Evolutionary conservation across 140 eudicot species (phyloP).

Genomic region (Oenanthe javanica): DNA sequence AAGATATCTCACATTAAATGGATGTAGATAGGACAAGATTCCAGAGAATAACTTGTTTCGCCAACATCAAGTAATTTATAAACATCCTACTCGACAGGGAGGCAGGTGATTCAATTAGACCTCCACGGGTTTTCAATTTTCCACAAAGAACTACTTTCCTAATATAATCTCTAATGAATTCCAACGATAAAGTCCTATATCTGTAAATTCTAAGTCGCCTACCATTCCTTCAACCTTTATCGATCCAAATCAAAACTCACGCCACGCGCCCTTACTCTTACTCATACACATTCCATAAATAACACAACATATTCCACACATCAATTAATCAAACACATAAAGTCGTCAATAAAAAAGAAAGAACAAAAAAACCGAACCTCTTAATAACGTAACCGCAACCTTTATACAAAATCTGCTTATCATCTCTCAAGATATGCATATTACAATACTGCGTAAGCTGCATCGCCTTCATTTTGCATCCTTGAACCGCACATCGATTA

Average conservation of each 20-base stretch:
- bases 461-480: conserved; percentile 74
- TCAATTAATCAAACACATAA: neutral
- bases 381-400: conserved; percentile 51
- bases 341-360: neutral
- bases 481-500: conserved; percentile 50
- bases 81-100: neutral
- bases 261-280: neutral
- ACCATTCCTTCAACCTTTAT: no score
- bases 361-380: conserved; percentile 29
- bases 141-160: no score
- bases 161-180: neutral
- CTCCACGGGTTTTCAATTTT: no score
- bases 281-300: neutral
- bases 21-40: no score
- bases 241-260: no score
- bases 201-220: neutral
- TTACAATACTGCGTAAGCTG: conserved; percentile 62
- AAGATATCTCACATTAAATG: neutral
- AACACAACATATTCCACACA: neutral
- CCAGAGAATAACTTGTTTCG: neutral
- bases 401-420: conserved; percentile 67
- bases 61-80: neutral
- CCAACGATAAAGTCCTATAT: neutral
- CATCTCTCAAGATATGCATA: conserved; percentile 57
- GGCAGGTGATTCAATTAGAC: no score